Base-by-base conservation (phyloP, 805 yeast species). In the Candida chauliodis region DNA sequence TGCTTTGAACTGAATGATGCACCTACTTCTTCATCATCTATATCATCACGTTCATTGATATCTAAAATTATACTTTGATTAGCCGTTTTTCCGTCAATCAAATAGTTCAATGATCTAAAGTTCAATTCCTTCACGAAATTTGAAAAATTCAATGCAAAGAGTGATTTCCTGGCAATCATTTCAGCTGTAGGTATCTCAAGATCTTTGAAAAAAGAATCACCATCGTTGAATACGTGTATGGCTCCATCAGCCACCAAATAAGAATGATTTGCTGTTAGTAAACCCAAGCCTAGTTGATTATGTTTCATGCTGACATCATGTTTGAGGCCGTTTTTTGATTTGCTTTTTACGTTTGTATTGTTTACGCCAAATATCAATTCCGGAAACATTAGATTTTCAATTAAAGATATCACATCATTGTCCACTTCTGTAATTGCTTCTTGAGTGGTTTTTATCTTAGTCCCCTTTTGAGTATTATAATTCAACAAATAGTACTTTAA, bases 81-180 rank as follows among this genome's bases (percentile, higher is more conserved):
- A 0, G 58, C 22, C 0, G 68, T 53, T 2, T 61, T 49, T 23
- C 81, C 79, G 38, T 79, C 82, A 13, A 90, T 73, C 34, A 86
- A 58, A 30, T 71, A 44, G 2, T 66, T 59, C 14, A 87, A 58
- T 9, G 74, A 71, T 41, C 89, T 73, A 37, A 85, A 75, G 30
- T 76, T 66, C 11, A 87, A 47, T 49, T 87, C 95, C n/a, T 74
- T 71, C 5, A 85, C 90, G 54, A 86, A 79, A 19, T 67, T 67
- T 2, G 81, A 66, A 36, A 78, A 79, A 42, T 79, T 69, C 42
- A 64, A 46, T 1, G 71, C 71, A 45, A 47, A 59, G 21, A 69
- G 52, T 5, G 65, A 57, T 39, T 60, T 66, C 15, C 66, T 42
- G 1, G 72, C 68, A 3, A 51, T 53, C 50, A 68, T 50, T 1